phyloP scores from a whole-genome alignment of 129 eudicot genomes.

The Escallonia herrerae region DNA sequence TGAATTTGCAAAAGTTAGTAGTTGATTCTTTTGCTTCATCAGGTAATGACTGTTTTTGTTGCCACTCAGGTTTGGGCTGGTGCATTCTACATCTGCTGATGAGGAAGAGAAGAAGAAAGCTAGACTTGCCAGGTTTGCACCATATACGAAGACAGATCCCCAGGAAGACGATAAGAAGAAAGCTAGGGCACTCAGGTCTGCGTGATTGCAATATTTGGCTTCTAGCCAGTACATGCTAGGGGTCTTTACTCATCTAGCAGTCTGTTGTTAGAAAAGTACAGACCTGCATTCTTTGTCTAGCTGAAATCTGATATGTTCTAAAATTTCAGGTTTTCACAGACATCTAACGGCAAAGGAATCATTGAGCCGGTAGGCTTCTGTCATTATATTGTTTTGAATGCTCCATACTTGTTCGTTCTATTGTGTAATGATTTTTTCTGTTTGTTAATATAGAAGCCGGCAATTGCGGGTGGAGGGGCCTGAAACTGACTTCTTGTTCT shows the following conservation, averaged over 20 bases:
- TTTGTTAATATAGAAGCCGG: slow-evolving; percentile 34
- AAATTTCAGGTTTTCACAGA: slow-evolving; percentile 59
- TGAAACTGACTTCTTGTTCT: slow-evolving; percentile 19
- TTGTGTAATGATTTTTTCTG: background rate
- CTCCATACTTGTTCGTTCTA: background rate
- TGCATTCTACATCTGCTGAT: slow-evolving; percentile 39
- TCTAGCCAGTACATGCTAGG: background rate
- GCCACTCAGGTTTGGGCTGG: slow-evolving; percentile 65
- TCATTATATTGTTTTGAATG: background rate
- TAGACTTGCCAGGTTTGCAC: slow-evolving; percentile 80
- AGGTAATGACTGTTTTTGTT: background rate
- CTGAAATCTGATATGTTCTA: slow-evolving; percentile 4
- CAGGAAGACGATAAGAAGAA: slow-evolving; percentile 87
- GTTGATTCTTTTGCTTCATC: background rate
- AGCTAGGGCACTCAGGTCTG: slow-evolving; percentile 88
- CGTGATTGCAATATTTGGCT: background rate
- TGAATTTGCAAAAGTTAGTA: background rate
- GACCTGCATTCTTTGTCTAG: background rate
- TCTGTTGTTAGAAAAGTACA: background rate
- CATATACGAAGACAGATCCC: slow-evolving; percentile 37
- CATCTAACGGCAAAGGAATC: slow-evolving; percentile 34
- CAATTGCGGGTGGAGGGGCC: slow-evolving; percentile 46
- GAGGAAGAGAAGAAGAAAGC: slow-evolving; percentile 92
- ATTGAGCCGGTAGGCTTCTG: slow-evolving; percentile 28
- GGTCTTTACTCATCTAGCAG: background rate